Evolutionary conservation across 306 rosid genomes (phyloP).

Genomic region (Inga leiocalycina): DNA sequence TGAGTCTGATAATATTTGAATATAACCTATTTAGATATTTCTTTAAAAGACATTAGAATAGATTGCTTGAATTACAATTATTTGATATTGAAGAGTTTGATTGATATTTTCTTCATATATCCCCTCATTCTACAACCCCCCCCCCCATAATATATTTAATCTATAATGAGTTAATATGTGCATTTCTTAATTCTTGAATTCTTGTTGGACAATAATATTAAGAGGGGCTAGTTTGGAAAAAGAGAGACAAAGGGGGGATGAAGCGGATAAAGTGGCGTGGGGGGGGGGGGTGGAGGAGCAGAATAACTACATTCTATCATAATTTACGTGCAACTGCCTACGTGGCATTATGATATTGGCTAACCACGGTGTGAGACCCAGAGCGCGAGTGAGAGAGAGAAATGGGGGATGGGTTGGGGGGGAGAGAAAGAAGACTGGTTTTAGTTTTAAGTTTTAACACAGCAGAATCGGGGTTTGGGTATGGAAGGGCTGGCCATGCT

Average conservation of each 20-base stretch:
- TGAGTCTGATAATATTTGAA: no score
- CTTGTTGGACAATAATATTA: not conserved
- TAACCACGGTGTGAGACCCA: not conserved
- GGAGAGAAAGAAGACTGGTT: constrained; percentile 2
- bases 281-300: constrained; percentile 38
- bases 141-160: no score
- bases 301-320: constrained; percentile 32
- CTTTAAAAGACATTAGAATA: no score
- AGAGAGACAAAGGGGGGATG: constrained; percentile 1
- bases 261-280: constrained; percentile 35
- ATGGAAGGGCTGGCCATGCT: constrained; percentile 86
- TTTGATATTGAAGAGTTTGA: not conserved
- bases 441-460: not conserved
- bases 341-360: constrained; percentile 44
- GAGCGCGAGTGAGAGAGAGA: constrained; percentile 14
- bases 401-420: not conserved
- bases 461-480: constrained; percentile 33
- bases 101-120: not conserved
- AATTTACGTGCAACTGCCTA: constrained; percentile 15
- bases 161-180: no score
- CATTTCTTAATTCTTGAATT: not conserved
- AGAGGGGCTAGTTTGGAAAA: constrained; percentile 24
- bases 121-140: no score
- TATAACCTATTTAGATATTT: no score
- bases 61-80: not conserved